Evolutionary conservation across 2,329 filamentous ascomycete genomes (phyloP).

Genomic region (Fusarium goolgardi): DNA sequence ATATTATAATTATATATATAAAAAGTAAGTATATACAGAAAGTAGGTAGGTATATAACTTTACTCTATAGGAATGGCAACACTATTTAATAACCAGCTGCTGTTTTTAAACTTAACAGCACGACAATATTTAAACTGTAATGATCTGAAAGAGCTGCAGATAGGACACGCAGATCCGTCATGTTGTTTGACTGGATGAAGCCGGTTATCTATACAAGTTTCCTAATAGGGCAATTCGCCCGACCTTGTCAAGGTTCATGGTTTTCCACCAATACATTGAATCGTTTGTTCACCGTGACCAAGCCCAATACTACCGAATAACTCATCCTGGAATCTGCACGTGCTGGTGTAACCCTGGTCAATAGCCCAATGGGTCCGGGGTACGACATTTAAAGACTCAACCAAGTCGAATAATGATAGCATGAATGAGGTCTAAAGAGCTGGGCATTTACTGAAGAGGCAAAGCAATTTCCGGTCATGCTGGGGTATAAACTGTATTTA

Average conservation of each 20-base stretch:
- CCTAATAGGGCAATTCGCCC: constrained; percentile 18
- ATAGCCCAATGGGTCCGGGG: not conserved
- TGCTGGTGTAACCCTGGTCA: constrained; percentile 2
- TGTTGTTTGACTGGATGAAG: constrained; percentile 10
- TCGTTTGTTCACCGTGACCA: not conserved
- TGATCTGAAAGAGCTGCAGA: not conserved
- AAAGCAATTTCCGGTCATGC: constrained; percentile 19
- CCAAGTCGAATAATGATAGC: not conserved
- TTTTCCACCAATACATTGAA: constrained; percentile 23
- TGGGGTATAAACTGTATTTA: constrained; percentile 6
- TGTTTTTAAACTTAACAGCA: constrained; percentile 1
- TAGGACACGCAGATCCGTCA: constrained; percentile 6
- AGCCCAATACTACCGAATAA: constrained; percentile 25
- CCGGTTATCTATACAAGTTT: not conserved
- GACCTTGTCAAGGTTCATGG: constrained; percentile 17
- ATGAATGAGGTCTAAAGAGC: not conserved
- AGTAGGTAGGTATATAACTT: too few relatives aligned
- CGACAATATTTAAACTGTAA: not conserved
- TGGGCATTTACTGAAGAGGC: constrained; percentile 8
- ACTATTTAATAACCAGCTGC: constrained; percentile 12
- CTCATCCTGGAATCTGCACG: constrained; percentile 15
- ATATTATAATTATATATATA: too few relatives aligned
- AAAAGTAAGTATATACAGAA: too few relatives aligned
- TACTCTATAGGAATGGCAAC: not conserved
- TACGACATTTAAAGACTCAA: not conserved